These are phyloP conservation scores for Russula sp. DNA, from an alignment of 768 basidiomycete genomes.

Conservation along the genomic window DNA sequence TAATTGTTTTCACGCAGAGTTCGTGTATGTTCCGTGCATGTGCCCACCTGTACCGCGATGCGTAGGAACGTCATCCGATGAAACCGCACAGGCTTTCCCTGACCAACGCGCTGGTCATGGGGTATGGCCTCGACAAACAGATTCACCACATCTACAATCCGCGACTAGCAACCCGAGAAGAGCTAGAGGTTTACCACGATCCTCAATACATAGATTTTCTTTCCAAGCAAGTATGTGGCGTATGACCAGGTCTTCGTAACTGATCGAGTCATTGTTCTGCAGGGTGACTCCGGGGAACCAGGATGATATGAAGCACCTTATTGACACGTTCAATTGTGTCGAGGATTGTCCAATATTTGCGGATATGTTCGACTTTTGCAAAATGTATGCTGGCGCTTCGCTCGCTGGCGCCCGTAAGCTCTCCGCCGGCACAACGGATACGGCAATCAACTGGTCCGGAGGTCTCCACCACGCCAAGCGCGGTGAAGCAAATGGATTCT, in stretches of 20 bases:
- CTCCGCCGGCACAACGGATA: slow-evolving; percentile 81
- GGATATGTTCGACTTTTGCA: slow-evolving; percentile 92
- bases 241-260: slow-evolving; percentile 7
- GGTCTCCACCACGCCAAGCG: slow-evolving; percentile 98
- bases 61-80: slow-evolving; percentile 96
- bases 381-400: slow-evolving; percentile 90
- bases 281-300: slow-evolving; percentile 83
- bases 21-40: slow-evolving; percentile 3
- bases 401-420: slow-evolving; percentile 89
- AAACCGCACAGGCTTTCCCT: slow-evolving; percentile 95
- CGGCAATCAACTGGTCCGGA: slow-evolving; percentile 98
- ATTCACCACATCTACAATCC: slow-evolving; percentile 93
- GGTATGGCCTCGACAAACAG: slow-evolving; percentile 93
- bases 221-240: slow-evolving; percentile 60
- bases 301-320: slow-evolving; percentile 66
- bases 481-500: slow-evolving; percentile 97
- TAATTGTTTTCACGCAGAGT: slow-evolving; percentile 37
- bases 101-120: slow-evolving; percentile 93
- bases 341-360: slow-evolving; percentile 97
- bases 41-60: slow-evolving; percentile 17
- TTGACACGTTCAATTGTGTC: slow-evolving; percentile 88
- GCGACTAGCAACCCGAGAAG: slow-evolving; percentile 80
- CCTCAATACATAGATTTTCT: slow-evolving; percentile 95
- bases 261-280: slow-evolving; percentile 8
- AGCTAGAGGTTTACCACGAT: slow-evolving; percentile 90